A percentile compares a stretch with the other conserved stretches of the same genome.
These are phyloP conservation scores for Ascoidea asiatica DNA, from an alignment of 805 yeast species.

Conservation along the genomic window DNA sequence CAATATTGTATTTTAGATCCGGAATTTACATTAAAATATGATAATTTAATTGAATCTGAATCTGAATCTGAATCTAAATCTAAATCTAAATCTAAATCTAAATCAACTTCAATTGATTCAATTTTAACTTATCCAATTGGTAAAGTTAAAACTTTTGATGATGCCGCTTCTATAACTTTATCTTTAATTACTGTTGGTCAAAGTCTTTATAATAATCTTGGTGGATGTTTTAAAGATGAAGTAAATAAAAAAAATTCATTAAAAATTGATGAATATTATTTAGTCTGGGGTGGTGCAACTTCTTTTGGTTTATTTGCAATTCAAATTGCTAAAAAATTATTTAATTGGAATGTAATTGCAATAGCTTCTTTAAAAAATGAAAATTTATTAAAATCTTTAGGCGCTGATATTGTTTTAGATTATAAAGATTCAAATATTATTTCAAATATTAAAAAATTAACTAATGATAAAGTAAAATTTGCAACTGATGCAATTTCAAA, in stretches of 20 bases:
- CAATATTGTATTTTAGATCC: conserved; percentile 33
- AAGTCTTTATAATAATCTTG: conserved; percentile 2
- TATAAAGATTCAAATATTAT: conserved; percentile 32
- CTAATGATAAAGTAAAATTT: conserved; percentile 16
- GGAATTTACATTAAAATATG: conserved; percentile 21
- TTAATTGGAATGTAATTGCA: conserved; percentile 31
- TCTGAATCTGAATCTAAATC: no score
- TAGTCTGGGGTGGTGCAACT: conserved; percentile 61
- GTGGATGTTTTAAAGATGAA: conserved; percentile 17
- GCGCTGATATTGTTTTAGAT: conserved; percentile 41
- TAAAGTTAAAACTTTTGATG: conserved; percentile 37
- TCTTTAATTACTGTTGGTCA: conserved; percentile 35
- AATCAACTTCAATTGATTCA: conserved; percentile 16
- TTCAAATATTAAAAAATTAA: conserved; percentile 24
- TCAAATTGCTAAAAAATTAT: conserved; percentile 40
- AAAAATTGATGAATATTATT: conserved; percentile 24
- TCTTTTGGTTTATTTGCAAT: conserved; percentile 44
- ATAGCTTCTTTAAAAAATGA: conserved; percentile 37
- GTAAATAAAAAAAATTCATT: no score
- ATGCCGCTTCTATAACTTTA: conserved; percentile 47
- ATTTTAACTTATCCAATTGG: no score
- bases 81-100: no score
- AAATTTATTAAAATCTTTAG: conserved; percentile 26
- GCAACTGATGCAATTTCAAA: conserved; percentile 8
- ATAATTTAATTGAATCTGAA: no score